phyloP scores from a whole-genome alignment of 257 asterid species.

The Oldenlandia corymbosa region DNA sequence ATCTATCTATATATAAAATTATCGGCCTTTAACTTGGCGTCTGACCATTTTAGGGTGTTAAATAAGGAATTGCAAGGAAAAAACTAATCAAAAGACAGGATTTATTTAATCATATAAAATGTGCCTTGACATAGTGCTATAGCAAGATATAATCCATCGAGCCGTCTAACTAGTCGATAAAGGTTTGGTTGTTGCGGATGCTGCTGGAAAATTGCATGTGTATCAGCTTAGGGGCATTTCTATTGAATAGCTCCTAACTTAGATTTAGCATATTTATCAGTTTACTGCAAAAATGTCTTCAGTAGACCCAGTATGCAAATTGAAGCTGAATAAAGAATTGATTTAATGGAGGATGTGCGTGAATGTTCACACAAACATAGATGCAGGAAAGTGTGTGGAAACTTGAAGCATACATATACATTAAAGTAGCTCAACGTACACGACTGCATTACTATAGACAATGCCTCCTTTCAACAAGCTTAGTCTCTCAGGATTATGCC shows the following conservation, averaged over 20 bases:
- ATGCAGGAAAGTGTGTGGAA: neutral
- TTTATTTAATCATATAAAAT: too few relatives aligned
- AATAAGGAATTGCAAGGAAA: too few relatives aligned
- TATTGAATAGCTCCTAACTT: neutral
- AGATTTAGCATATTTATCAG: neutral
- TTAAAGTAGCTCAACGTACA: constrained; percentile 44
- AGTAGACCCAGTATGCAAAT: neutral
- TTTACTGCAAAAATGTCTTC: neutral
- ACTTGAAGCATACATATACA: neutral
- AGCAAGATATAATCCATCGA: too few relatives aligned
- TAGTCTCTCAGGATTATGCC: constrained; percentile 91
- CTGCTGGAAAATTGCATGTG: neutral
- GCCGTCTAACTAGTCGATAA: too few relatives aligned
- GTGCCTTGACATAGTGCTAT: too few relatives aligned
- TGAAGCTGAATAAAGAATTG: neutral
- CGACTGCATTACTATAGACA: constrained; percentile 80
- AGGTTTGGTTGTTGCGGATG: too few relatives aligned
- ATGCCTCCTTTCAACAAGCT: constrained; percentile 91
- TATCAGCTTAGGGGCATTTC: neutral
- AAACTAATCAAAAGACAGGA: too few relatives aligned
- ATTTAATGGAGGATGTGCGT: neutral
- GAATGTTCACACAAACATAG: neutral
- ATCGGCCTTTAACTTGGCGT: too few relatives aligned
- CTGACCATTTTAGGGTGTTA: too few relatives aligned
- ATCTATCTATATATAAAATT: too few relatives aligned